Conservation (phyloP, 805 yeast genomes). For the Clavispora fructus region DNA sequence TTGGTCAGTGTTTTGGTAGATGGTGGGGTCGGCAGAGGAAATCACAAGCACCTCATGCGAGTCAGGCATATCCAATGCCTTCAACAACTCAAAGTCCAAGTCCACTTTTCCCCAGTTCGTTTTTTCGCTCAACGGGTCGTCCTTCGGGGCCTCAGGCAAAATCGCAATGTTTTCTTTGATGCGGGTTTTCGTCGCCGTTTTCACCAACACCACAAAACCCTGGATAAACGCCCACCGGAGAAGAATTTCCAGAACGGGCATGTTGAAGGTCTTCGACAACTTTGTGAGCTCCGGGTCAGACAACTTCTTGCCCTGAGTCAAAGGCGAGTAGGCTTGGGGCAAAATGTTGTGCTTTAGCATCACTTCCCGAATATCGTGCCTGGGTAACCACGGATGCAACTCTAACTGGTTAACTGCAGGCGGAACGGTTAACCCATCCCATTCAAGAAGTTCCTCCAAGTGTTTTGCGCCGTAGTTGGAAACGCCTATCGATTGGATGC, state of each 20-base stretch:
- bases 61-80: conserved; percentile 31
- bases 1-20: conserved; percentile 3
- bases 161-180: conserved; percentile 52
- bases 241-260: conserved; percentile 57
- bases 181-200: conserved; percentile 51
- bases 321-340: conserved; percentile 77
- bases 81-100: conserved; percentile 32
- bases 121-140: conserved; percentile 21
- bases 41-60: conserved; percentile 24
- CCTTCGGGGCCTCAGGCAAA: conserved; percentile 22
- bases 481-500: conserved; percentile 67
- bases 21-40: conserved; percentile 20
- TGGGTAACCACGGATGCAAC: conserved; percentile 78
- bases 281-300: conserved; percentile 47
- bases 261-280: conserved; percentile 46
- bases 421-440: conserved; percentile 43
- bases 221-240: conserved; percentile 70
- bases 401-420: conserved; percentile 81
- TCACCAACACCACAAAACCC: conserved; percentile 68
- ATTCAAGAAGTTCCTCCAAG: conserved; percentile 52
- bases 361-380: conserved; percentile 56
- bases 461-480: conserved; percentile 65
- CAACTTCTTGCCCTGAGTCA: conserved; percentile 57
- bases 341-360: conserved; percentile 51
- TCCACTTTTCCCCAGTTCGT: conserved; percentile 34